phyloP scores from a whole-genome alignment of 2,329 filamentous ascomycete genomes.

The Curvularia eragrostidis region DNA sequence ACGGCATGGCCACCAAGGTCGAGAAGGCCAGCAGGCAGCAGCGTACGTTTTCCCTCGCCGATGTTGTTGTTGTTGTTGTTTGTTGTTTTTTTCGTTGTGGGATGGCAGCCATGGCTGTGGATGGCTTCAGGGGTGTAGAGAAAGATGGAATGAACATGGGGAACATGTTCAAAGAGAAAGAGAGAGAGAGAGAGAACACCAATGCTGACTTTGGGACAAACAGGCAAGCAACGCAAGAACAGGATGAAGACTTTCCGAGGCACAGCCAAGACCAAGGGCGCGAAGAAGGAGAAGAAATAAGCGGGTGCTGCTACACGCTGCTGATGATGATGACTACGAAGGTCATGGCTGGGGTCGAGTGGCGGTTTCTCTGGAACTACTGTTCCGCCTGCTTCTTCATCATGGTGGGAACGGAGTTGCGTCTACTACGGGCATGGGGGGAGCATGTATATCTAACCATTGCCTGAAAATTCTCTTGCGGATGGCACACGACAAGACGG shows the following conservation, averaged over 20 bases:
- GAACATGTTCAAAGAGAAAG: too few relatives aligned
- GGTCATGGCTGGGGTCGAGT: slow-evolving; percentile 41
- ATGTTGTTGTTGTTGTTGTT: slow-evolving; percentile 12
- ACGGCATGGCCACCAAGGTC: slow-evolving; percentile 90
- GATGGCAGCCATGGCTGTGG: slow-evolving; percentile 14
- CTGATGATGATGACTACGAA: slow-evolving; percentile 37
- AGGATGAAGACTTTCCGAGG: slow-evolving; percentile 97
- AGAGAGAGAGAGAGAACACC: slow-evolving; percentile 14
- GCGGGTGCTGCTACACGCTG: slow-evolving; percentile 30
- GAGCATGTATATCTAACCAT: slow-evolving; percentile 51
- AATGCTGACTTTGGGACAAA: slow-evolving; percentile 51
- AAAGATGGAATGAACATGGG: slow-evolving; percentile 14
- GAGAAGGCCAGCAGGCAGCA: slow-evolving; percentile 99
- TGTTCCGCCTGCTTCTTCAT: slow-evolving; percentile 43
- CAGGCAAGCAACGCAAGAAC: slow-evolving; percentile 99
- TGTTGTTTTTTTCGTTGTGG: slow-evolving; percentile 13
- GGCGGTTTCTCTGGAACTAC: slow-evolving; percentile 43
- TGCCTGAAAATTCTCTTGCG: slow-evolving; percentile 51
- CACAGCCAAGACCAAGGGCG: slow-evolving; percentile 97
- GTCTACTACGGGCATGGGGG: slow-evolving; percentile 44
- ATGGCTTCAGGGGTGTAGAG: slow-evolving; percentile 3
- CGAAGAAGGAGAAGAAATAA: slow-evolving; percentile 83
- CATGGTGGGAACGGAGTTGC: slow-evolving; percentile 45
- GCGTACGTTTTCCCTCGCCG: slow-evolving; percentile 72
- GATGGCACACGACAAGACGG: slow-evolving; percentile 49